phyloP scores from a whole-genome alignment of 1,284 basidiomycete genomes.

The Fomitopsis pinicola region DNA sequence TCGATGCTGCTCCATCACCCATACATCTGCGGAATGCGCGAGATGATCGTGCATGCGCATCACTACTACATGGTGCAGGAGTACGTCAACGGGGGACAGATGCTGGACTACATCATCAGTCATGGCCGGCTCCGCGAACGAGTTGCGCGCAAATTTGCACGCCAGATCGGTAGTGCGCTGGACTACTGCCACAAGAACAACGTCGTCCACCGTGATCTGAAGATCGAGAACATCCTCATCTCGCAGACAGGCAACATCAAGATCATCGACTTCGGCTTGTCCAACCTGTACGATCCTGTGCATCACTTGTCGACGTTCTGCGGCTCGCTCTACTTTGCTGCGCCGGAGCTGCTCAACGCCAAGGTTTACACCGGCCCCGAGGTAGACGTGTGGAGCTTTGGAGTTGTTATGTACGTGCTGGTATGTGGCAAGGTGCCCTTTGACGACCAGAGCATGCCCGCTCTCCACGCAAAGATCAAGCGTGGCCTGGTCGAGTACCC shows the following conservation, averaged over 20 bases:
- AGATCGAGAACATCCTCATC: conserved; percentile 99
- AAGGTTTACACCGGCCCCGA: conserved; percentile 97
- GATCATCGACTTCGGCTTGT: conserved; percentile 98
- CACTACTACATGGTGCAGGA: conserved; percentile 99
- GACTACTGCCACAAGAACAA: conserved; percentile 98
- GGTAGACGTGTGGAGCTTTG: conserved; percentile 99
- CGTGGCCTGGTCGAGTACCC: conserved; percentile 96
- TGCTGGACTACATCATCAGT: conserved; percentile 99
- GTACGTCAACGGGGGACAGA: conserved; percentile 98
- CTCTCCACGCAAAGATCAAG: conserved; percentile 98
- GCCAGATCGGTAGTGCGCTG: conserved; percentile 94
- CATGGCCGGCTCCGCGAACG: conserved; percentile 95
- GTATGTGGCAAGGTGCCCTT: conserved; percentile 99
- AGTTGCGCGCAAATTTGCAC: conserved; percentile 93
- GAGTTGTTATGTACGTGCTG: conserved; percentile 95
- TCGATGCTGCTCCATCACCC: conserved; percentile 96
- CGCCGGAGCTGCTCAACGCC: conserved; percentile 94
- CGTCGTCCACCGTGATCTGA: conserved; percentile 97
- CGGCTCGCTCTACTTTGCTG: conserved; percentile 96
- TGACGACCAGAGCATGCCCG: conserved; percentile 99
- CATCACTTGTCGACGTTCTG: conserved; percentile 92
- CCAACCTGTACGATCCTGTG: conserved; percentile 91
- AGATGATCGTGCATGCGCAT: conserved; percentile 93
- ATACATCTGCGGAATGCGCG: conserved; percentile 98
- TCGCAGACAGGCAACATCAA: conserved; percentile 99